Evolutionary conservation across 2,329 filamentous ascomycete genomes (phyloP).

Genomic region (Helotiales sp.): DNA sequence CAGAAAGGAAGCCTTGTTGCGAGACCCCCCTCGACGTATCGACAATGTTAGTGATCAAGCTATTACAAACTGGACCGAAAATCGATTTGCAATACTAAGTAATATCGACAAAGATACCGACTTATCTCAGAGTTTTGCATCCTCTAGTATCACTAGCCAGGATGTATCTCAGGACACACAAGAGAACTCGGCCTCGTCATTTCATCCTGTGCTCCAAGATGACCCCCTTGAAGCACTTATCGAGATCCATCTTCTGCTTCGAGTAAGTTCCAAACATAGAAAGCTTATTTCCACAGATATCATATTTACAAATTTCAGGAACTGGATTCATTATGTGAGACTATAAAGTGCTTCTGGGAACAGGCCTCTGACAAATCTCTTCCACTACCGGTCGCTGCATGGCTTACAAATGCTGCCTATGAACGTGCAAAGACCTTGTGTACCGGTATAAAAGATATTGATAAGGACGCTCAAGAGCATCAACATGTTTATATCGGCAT

Average conservation of each 20-base stretch:
- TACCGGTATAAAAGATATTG: background rate
- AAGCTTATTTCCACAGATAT: background rate
- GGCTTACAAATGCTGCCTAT: background rate
- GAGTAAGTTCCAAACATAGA: background rate
- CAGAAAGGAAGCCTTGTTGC: background rate
- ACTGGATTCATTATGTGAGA: background rate
- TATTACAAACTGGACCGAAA: background rate
- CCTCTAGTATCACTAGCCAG: background rate
- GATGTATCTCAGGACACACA: background rate
- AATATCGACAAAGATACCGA: background rate
- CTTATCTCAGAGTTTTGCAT: background rate
- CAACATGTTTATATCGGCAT: background rate
- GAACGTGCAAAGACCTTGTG: background rate
- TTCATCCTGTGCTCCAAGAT: background rate
- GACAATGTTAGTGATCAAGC: background rate
- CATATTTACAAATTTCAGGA: background rate
- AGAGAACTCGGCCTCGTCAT: background rate
- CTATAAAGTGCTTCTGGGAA: background rate
- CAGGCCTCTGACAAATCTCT: background rate
- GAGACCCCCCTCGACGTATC: background rate
- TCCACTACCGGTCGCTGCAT: background rate
- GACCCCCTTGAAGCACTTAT: background rate
- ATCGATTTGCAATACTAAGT: background rate
- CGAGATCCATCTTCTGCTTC: background rate
- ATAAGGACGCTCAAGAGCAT: background rate